Evolutionary conservation across 2,329 filamentous ascomycete genomes (phyloP).

Genomic region (Zelopaecilomyces penicillatus): DNA sequence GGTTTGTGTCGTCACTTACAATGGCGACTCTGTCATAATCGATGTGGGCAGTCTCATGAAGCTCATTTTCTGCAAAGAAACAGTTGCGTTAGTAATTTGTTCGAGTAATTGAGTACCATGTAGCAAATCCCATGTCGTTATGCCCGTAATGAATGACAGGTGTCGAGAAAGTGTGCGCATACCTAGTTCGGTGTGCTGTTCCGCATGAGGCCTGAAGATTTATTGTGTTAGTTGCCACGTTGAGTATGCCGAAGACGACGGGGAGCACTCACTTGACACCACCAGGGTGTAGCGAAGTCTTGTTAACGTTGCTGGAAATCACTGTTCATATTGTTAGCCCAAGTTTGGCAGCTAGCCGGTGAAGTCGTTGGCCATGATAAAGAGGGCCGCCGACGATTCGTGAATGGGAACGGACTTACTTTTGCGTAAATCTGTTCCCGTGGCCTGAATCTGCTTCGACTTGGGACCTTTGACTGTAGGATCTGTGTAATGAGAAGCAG

Average conservation of each 20-base stretch:
- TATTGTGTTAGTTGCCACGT: conserved; percentile 17
- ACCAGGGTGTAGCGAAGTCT: conserved; percentile 81
- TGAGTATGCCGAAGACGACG: conserved; percentile 7
- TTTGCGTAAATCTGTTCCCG: conserved; percentile 32
- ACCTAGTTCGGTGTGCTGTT: conserved; percentile 82
- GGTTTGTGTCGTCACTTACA: conserved; percentile 46
- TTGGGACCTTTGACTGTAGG: conserved; percentile 31
- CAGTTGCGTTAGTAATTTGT: conserved; percentile 13
- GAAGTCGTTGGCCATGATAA: background rate
- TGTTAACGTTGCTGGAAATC: conserved; percentile 64
- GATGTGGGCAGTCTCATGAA: conserved; percentile 96
- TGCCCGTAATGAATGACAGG: conserved; percentile 2
- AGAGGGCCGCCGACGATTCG: background rate
- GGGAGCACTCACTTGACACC: conserved; percentile 72
- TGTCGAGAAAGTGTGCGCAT: conserved; percentile 16
- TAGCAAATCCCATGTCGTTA: background rate
- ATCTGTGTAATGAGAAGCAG: conserved; percentile 30
- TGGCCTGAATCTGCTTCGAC: conserved; percentile 26
- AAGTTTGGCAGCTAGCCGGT: conserved; percentile 3
- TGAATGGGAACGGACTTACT: conserved; percentile 23
- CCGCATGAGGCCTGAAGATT: conserved; percentile 56
- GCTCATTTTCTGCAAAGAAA: conserved; percentile 64
- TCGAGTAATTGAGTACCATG: background rate
- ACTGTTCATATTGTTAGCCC: conserved; percentile 18
- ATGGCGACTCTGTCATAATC: conserved; percentile 98